Conservation (phyloP, 805 yeast genomes). For the Candida vartiovaarae region DNA sequence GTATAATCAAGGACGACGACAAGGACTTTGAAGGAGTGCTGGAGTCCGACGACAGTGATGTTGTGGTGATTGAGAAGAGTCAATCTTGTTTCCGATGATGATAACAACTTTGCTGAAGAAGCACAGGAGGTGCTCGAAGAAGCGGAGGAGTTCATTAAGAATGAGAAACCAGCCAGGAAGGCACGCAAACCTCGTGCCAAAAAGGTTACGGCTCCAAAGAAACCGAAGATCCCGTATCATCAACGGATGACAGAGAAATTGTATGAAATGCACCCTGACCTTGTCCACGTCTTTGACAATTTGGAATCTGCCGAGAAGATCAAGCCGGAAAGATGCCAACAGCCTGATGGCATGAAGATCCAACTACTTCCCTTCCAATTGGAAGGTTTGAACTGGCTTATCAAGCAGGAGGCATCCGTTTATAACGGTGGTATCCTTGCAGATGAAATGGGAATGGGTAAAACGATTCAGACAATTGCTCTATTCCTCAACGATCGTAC, state of each 20-base stretch:
- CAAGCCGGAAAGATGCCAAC: conserved; percentile 50
- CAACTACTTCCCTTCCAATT: conserved; percentile 81
- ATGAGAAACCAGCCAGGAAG: conserved; percentile 13
- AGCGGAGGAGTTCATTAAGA: conserved; percentile 14
- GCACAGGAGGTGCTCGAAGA: conserved; percentile 13
- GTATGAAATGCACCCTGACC: conserved; percentile 71
- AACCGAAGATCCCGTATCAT: conserved; percentile 57
- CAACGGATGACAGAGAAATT: conserved; percentile 63
- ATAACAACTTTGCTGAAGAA: conserved; percentile 10
- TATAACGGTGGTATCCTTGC: conserved; percentile 91
- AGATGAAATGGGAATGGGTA: conserved; percentile 99
- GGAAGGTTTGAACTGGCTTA: conserved; percentile 90
- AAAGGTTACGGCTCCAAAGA: conserved; percentile 18
- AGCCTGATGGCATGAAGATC: conserved; percentile 74
- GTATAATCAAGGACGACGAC: conserved; percentile 24
- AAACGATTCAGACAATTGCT: conserved; percentile 93
- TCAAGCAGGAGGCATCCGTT: conserved; percentile 68
- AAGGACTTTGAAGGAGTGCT: conserved; percentile 23
- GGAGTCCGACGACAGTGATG: conserved; percentile 23
- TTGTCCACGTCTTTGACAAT: conserved; percentile 63
- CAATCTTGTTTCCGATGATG: conserved; percentile 10
- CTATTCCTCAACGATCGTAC: conserved; percentile 62
- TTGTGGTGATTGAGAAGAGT: conserved; percentile 15
- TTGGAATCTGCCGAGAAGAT: conserved; percentile 42
- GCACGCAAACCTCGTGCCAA: conserved; percentile 16